phyloP scores from a whole-genome alignment of 2,329 filamentous ascomycete species.

The Stemphylium lycopersici region DNA sequence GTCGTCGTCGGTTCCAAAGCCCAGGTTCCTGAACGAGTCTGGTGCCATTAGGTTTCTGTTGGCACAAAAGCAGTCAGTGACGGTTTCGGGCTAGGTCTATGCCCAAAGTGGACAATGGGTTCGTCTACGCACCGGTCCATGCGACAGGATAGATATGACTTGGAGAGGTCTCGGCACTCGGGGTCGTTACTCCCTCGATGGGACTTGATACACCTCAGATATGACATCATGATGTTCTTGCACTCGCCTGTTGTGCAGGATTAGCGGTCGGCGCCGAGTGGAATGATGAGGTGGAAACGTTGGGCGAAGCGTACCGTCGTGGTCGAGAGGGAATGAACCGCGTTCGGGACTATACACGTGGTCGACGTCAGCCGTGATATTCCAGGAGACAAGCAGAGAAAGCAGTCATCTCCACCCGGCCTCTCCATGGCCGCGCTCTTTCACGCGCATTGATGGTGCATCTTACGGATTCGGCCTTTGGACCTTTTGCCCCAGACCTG shows the following conservation, averaged over 20 bases:
- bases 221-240: constrained; percentile 83
- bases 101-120: not conserved
- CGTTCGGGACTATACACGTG: constrained; percentile 73
- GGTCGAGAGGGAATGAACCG: constrained; percentile 94
- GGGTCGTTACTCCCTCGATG: constrained; percentile 84
- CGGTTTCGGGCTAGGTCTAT: constrained; percentile 8
- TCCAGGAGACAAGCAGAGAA: fast-evolving
- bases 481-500: constrained; percentile 68
- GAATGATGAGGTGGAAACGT: not conserved
- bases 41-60: constrained; percentile 87
- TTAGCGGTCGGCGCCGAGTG: no score
- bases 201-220: constrained; percentile 85
- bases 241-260: constrained; percentile 73
- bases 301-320: constrained; percentile 67
- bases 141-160: constrained; percentile 85
- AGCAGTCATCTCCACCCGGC: not conserved
- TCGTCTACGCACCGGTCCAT: constrained; percentile 81
- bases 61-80: constrained; percentile 27
- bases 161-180: constrained; percentile 83
- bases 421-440: not conserved
- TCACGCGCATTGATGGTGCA: not conserved
- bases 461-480: constrained; percentile 74
- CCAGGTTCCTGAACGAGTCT: constrained; percentile 93
- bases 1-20: constrained; percentile 67
- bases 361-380: constrained; percentile 10